Base-by-base conservation (phyloP, 768 basidiomycete species). In the Leucocoprinus birnbaumii region DNA sequence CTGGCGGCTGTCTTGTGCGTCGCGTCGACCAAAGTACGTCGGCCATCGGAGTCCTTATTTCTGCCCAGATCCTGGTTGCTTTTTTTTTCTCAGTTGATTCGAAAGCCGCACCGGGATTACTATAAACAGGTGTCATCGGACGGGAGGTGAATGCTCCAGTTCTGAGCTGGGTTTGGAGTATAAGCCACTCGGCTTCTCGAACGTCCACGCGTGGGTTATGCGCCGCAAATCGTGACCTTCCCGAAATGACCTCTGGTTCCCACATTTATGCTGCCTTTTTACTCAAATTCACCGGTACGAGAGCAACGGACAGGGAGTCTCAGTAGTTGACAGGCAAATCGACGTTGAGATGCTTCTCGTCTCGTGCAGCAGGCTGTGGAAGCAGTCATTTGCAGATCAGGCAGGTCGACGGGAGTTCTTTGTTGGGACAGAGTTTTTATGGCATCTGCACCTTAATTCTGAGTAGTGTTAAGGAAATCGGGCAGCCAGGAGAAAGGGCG, bases 371-470 rank as follows among this genome's bases (percentile, higher is more conserved):
- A n/a, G 38, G 6, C 31, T 31, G 27, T 50, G 24, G 48, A 50
- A 50, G 51, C 51, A 14, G 53, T 48, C 37, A 22, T 40, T 48
- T 55, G 53, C 46, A 48, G 46, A 55, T 55, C 53, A 55, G 37
- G 46, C 53, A 48, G 25, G 46, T 47, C 24, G 46, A 48, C 53
- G 53, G 53, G 38, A 19, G 46, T 55, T 55, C 53, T 55, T 19
- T 41, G 38, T 40, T 48, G 40, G 45, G 46, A 48, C 53, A 55
- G 53, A 55, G 53, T 55, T 48, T 55, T 47, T 55, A 27, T 55
- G 53, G 53, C 53, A 55, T 55, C 53, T 55, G 38, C 53, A 55
- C 35, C 53, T 48, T 55, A 55, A 55, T 55, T 18, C 37, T 55
- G 40, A 41, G 25, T 21, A 41, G 53, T 55, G 24, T 55, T 55